phyloP scores from a whole-genome alignment of 495 filamentous ascomycete species.

The Penicillium ucsense region DNA sequence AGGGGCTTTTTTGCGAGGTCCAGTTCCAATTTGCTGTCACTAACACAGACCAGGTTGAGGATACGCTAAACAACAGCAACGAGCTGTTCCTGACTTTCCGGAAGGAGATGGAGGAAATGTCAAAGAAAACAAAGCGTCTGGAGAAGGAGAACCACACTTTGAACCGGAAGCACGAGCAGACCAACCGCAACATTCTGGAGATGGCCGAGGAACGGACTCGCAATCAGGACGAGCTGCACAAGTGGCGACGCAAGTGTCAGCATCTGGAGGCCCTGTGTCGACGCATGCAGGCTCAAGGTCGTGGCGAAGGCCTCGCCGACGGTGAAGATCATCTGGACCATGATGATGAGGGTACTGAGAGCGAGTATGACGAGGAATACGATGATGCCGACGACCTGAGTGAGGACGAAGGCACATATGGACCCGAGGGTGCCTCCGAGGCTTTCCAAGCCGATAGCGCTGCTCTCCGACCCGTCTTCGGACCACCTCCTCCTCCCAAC shows the following conservation, averaged over 20 bases:
- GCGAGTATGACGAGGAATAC: constrained; percentile 61
- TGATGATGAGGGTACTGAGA: constrained; percentile 63
- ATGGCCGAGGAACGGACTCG: constrained; percentile 95
- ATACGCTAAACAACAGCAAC: constrained; percentile 97
- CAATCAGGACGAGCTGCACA: constrained; percentile 69
- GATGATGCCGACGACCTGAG: constrained; percentile 59
- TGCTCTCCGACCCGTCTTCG: constrained; percentile 41
- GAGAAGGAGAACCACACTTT: constrained; percentile 93
- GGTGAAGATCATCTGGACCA: constrained; percentile 43
- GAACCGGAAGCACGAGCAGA: constrained; percentile 85
- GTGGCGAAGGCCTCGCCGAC: constrained; percentile 50
- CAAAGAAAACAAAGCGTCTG: constrained; percentile 94
- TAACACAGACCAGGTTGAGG: constrained; percentile 68
- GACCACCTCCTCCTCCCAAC: constrained; percentile 47
- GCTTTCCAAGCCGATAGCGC: constrained; percentile 21
- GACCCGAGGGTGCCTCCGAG: constrained; percentile 34
- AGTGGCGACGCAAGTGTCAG: constrained; percentile 76
- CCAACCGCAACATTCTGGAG: constrained; percentile 89
- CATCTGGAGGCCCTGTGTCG: constrained; percentile 89
- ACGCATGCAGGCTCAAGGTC: constrained; percentile 86
- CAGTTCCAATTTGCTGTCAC: constrained; percentile 1
- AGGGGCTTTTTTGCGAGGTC: constrained; percentile 19
- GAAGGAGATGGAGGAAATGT: constrained; percentile 99
- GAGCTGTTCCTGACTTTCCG: constrained; percentile 96
- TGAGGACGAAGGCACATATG: constrained; percentile 59